Evolutionary conservation across 1,284 basidiomycete genomes (phyloP).

Genomic region (Austroboletus olivaceoglutinosus): DNA sequence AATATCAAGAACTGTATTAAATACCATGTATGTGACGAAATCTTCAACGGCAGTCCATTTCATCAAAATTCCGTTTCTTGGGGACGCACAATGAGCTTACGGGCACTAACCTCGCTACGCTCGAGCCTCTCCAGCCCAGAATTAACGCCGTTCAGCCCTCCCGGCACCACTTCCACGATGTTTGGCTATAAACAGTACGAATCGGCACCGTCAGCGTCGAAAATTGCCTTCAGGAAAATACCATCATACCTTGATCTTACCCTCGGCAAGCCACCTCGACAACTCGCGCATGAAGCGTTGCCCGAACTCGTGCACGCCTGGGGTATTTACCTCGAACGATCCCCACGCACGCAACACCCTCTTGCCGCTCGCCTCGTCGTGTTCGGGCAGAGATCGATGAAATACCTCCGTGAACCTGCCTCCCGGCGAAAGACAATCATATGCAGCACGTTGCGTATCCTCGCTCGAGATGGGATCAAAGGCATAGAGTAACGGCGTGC

Average conservation of each 20-base stretch:
- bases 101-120: background rate
- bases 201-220: background rate
- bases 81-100: background rate
- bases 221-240: constrained; percentile 7
- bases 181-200: background rate
- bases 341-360: constrained; percentile 3
- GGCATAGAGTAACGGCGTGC: constrained; percentile 2
- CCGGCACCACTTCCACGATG: background rate
- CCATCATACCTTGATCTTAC: constrained; percentile 4
- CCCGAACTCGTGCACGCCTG: constrained; percentile 7
- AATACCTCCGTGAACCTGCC: constrained; percentile 7
- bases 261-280: constrained; percentile 7
- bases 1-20: too few species aligned
- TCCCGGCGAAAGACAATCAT: constrained; percentile 3
- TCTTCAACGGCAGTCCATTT: too few species aligned
- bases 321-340: constrained; percentile 2
- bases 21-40: too few species aligned
- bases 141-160: background rate
- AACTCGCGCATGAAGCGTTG: constrained; percentile 7
- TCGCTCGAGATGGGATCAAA: constrained; percentile 9
- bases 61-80: constrained; percentile 1
- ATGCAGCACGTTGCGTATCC: constrained; percentile 10
- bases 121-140: background rate
- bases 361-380: constrained; percentile 1
- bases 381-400: background rate